Conservation (phyloP, 2,329 filamentous ascomycete species). For the Neonectria magnoliae region DNA sequence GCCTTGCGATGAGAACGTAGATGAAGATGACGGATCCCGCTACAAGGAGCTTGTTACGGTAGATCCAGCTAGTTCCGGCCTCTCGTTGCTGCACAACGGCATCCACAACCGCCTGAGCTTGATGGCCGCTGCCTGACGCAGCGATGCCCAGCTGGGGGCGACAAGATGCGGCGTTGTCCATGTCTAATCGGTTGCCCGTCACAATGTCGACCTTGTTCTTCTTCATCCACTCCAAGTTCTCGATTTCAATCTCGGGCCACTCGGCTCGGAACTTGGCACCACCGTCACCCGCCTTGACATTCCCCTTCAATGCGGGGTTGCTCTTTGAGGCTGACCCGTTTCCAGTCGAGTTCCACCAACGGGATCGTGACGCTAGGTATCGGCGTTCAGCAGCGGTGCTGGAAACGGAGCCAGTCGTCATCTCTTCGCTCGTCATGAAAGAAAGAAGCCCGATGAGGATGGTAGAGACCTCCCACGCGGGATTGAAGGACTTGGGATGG, state of each 20-base stretch:
- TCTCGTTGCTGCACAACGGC: conserved; percentile 79
- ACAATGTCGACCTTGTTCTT: conserved; percentile 80
- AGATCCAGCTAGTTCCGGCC: conserved; percentile 83
- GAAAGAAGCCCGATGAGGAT: conserved; percentile 93
- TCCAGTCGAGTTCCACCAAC: conserved; percentile 98
- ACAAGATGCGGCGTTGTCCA: conserved; percentile 62
- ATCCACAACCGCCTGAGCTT: conserved; percentile 79
- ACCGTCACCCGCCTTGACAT: conserved; percentile 91
- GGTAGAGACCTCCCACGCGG: conserved; percentile 96
- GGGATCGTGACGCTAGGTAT: conserved; percentile 77
- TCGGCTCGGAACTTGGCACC: conserved; percentile 89
- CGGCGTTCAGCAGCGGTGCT: conserved; percentile 81
- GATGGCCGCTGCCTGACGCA: conserved; percentile 64
- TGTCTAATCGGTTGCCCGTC: conserved; percentile 71
- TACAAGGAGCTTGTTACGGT: conserved; percentile 81
- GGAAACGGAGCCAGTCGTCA: conserved; percentile 92
- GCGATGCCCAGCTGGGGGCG: conserved; percentile 68
- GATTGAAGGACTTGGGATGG: conserved; percentile 97
- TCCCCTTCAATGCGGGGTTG: conserved; percentile 70
- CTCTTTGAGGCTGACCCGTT: conserved; percentile 75
- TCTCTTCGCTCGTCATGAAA: conserved; percentile 99
- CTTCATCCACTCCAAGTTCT: conserved; percentile 94
- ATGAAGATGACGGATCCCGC: conserved; percentile 76
- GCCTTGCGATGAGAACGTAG: conserved; percentile 83
- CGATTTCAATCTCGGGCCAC: conserved; percentile 88